Evolutionary conservation across 805 yeast genomes (phyloP), one percentile per base, ranked within the genome.

Genomic region (Hemisphaericaspora nanyangensis): DNA sequence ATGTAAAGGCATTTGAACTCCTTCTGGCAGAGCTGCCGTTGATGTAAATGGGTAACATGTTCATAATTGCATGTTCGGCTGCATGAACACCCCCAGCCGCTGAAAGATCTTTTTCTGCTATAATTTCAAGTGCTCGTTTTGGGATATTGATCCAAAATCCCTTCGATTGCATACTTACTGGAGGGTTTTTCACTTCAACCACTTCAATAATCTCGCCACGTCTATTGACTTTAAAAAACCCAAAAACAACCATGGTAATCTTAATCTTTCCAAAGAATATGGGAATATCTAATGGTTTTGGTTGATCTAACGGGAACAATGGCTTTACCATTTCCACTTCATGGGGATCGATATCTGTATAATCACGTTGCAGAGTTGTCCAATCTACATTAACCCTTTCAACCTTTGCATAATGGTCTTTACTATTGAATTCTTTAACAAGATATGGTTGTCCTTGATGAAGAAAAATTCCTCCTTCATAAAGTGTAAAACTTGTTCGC

Each of bases 71-170:
- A 65, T 93, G 99, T 48, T 89, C 91, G 0, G 96, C 95, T 2
- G 95, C 97, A 63, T 93, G 99, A n/a, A 93, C 86, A 0, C 93
- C 95, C 5, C 86, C 99, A 0, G 98, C 91, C 2, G 82, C 65
- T 41, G 77, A 84, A 32, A 93, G 61, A 2, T 67, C 50, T 47
- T 88, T 87, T 3, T 55, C 58, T 3, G 68, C 62, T 24, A 91
- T 68, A 2, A 79, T 44, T 1, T 79, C 79, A 11, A 90, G 53
- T 0, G 87, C 85, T n/a, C 52, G 51, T 3, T 59, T 54, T 0
- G 96, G 95, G 1, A 93, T 72, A 56, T 93, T 96, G 6, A 93
- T 74, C 98, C 98, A 93, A 26, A 91, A 70, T 0, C 99, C 99
- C 45, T 84, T 82, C 0, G 95, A 79, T 26, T 68, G 58, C 29